These are phyloP conservation scores for Penicillium salamii DNA, from an alignment of 495 filamentous ascomycete genomes.

Conservation along the genomic window DNA sequence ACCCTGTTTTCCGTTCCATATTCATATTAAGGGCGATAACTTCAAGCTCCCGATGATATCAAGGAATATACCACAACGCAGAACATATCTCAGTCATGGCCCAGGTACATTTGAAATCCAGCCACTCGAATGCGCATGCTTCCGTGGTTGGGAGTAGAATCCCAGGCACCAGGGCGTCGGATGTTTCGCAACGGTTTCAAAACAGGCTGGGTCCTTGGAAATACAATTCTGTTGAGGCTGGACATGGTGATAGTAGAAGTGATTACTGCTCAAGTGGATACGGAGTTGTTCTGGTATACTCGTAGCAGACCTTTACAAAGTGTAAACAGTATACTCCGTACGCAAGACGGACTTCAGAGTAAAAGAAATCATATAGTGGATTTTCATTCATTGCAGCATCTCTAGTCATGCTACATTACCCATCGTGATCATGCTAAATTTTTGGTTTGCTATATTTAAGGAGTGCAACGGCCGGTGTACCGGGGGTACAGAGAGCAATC, in stretches of 20 bases:
- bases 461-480: conserved; percentile 91
- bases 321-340: too few species aligned
- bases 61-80: not conserved
- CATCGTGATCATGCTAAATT: conserved; percentile 8
- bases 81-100: not conserved
- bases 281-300: too few species aligned
- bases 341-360: too few species aligned
- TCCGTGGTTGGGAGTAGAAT: not conserved
- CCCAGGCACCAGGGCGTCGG: not conserved
- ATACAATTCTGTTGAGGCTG: too few species aligned
- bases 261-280: too few species aligned
- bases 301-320: too few species aligned
- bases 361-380: not conserved
- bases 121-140: not conserved
- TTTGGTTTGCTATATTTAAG: conserved; percentile 44
- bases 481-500: conserved; percentile 89
- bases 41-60: too few species aligned
- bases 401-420: conserved; percentile 3
- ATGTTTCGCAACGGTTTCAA: not conserved
- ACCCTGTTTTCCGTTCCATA: too few species aligned
- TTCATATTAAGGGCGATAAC: too few species aligned
- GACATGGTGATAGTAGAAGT: too few species aligned
- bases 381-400: not conserved
- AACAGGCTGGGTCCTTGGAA: not conserved
- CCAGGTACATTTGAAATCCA: not conserved